These are phyloP conservation scores for Wickerhamiella lipophila DNA, from an alignment of 805 yeast genomes.

Conservation along the genomic window DNA sequence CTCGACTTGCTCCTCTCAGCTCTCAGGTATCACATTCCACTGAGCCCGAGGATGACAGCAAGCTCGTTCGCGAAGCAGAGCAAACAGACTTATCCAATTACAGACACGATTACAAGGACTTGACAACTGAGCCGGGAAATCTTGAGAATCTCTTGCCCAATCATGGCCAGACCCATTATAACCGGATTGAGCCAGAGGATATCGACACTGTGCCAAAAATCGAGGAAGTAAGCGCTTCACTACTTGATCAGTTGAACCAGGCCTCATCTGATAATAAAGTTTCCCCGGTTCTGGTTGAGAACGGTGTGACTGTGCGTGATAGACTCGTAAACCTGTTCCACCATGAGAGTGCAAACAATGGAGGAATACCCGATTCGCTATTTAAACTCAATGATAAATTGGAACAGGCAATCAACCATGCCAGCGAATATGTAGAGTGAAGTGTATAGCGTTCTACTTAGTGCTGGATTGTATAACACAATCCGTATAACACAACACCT, in stretches of 20 bases:
- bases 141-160: conserved; percentile 5
- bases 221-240: neutral
- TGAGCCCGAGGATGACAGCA: neutral
- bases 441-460: too few species aligned
- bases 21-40: neutral
- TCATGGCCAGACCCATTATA: neutral
- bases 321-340: conserved; percentile 2
- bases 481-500: too few species aligned
- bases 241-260: conserved; percentile 1
- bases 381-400: conserved; percentile 4
- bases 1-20: neutral
- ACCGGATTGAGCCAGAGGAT: conserved; percentile 1
- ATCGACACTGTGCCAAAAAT: neutral
- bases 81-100: neutral
- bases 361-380: conserved; percentile 4
- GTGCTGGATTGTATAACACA: too few species aligned
- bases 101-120: neutral
- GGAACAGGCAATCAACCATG: neutral
- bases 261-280: neutral
- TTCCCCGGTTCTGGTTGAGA: neutral
- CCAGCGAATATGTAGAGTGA: neutral
- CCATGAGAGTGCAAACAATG: neutral
- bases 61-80: neutral
- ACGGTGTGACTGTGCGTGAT: conserved; percentile 2
- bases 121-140: neutral